Conservation (phyloP, 1,284 basidiomycete genomes). For the Moesziomyces sp. region DNA sequence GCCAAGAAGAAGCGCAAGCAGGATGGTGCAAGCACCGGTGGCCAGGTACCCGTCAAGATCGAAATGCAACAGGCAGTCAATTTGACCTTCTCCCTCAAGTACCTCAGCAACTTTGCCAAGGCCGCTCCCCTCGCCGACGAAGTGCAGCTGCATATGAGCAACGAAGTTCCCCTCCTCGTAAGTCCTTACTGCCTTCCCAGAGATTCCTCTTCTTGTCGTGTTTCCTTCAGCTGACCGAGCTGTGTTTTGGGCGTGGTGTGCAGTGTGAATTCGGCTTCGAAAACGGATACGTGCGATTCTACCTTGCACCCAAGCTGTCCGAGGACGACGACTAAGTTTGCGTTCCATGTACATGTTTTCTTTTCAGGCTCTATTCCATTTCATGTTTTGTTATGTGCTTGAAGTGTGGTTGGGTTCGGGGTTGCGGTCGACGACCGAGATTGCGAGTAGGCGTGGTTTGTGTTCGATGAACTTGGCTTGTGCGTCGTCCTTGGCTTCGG, state of each 20-base stretch:
- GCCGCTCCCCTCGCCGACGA: constrained; percentile 79
- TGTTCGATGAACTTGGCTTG: constrained; percentile 18
- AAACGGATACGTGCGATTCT: constrained; percentile 73
- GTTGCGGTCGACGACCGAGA: constrained; percentile 36
- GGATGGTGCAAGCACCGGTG: constrained; percentile 24
- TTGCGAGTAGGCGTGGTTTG: constrained; percentile 27
- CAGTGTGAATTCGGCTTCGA: constrained; percentile 87
- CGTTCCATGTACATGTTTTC: background rate
- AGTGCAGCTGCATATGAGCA: constrained; percentile 71
- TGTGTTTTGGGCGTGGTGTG: background rate
- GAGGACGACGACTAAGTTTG: constrained; percentile 56
- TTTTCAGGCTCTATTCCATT: background rate
- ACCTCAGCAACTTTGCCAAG: constrained; percentile 97
- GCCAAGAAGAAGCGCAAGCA: constrained; percentile 60
- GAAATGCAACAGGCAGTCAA: constrained; percentile 78
- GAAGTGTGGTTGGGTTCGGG: constrained; percentile 15
- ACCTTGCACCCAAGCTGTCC: constrained; percentile 66
- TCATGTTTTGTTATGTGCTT: background rate
- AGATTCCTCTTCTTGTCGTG: too few relatives aligned
- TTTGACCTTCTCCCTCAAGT: constrained; percentile 96
- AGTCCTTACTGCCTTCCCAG: background rate
- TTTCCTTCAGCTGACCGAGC: background rate
- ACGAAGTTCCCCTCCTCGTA: constrained; percentile 59
- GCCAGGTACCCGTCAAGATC: constrained; percentile 69
- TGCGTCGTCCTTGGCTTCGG: background rate